Evolutionary conservation across 2,329 filamentous ascomycete genomes (phyloP).

Genomic region (Amesomyces nigricolor): DNA sequence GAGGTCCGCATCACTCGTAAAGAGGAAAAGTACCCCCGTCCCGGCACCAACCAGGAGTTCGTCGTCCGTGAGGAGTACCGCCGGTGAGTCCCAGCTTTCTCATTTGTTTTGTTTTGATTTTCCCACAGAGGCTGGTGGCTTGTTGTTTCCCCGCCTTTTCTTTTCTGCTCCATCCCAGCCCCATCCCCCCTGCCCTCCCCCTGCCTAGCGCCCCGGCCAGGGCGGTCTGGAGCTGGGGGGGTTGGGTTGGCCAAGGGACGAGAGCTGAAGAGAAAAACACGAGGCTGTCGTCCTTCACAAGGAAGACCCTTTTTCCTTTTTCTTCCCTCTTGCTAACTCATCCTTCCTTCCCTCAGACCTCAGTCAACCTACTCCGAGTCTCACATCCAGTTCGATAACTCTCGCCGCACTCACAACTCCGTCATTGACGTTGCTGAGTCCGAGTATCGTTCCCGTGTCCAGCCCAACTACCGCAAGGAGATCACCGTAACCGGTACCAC

Average conservation of each 20-base stretch:
- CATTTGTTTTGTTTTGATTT: constrained; percentile 18
- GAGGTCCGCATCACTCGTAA: constrained; percentile 76
- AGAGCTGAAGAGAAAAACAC: constrained; percentile 1
- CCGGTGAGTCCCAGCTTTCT: constrained; percentile 41
- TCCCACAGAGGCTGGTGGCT: constrained; percentile 4
- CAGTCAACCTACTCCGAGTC: constrained; percentile 51
- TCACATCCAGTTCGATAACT: constrained; percentile 59
- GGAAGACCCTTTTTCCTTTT: constrained; percentile 3
- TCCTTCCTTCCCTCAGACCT: constrained; percentile 31
- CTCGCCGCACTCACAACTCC: constrained; percentile 42
- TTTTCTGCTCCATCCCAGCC: constrained; percentile 6
- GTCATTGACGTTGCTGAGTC: constrained; percentile 60
- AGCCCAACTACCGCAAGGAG: constrained; percentile 44
- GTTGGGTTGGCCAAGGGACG: constrained; percentile 24
- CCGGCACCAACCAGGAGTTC: constrained; percentile 55
- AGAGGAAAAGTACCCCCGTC: constrained; percentile 70
- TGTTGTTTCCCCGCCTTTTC: constrained; percentile 12
- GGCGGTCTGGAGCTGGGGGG: constrained; percentile 15
- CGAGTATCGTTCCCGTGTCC: constrained; percentile 59
- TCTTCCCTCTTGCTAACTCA: constrained; percentile 17
- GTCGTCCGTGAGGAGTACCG: constrained; percentile 43
- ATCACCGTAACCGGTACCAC: constrained; percentile 33
- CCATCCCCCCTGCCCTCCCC: constrained; percentile 3
- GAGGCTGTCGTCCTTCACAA: neutral
- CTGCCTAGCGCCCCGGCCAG: constrained; percentile 15